Evolutionary conservation across 345 rosid genomes (phyloP), one percentile per base, ranked within the genome.

Genomic region (Arabis hirsuta): DNA sequence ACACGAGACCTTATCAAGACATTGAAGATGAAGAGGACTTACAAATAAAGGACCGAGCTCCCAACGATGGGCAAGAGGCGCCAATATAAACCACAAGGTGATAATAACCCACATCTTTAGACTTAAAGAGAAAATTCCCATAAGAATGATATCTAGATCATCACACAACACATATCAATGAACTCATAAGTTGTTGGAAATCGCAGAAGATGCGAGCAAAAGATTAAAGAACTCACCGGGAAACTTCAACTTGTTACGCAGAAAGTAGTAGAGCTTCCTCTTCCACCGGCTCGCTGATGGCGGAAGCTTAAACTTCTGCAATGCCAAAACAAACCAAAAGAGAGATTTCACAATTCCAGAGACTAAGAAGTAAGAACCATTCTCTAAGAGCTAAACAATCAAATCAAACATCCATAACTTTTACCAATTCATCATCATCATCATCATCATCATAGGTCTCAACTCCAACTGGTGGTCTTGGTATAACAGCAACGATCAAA

Each of bases 21-120:
- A 34, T 4, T 24, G 53, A 55, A 68, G 42, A 67, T 43, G 16
- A 81, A 56, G 68, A 56, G 44, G 72, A 85, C 98, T 92, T 82
- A 89, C 98, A 57, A 80, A 89, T 76, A 89, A 63, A 58, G 91
- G 96, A 72, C 98, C 98, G 20, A 92, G 82, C 54, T 89, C 87
- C 96, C 87, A 92, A 61, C 78, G 83, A 76, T 85, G 83, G 56
- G 95, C 96, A 69, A 92, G 67, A 65, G 92, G 98, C 61, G 98
- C 96, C 74, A 92, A 66, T 67, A 78, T 63, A 83, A 92, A 92
- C 98, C 96, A 90, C 71, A 84, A 71, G 74, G 82, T 68, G 52
- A 85, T 83, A 60, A 84, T 69, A 72, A 46, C 70, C 92, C 91
- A 92, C 51, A 63, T 68, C 82, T 88, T 92, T 26, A 83, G 81